Conservation (phyloP, 257 asterid genomes). For the Scutellaria minor region DNA sequence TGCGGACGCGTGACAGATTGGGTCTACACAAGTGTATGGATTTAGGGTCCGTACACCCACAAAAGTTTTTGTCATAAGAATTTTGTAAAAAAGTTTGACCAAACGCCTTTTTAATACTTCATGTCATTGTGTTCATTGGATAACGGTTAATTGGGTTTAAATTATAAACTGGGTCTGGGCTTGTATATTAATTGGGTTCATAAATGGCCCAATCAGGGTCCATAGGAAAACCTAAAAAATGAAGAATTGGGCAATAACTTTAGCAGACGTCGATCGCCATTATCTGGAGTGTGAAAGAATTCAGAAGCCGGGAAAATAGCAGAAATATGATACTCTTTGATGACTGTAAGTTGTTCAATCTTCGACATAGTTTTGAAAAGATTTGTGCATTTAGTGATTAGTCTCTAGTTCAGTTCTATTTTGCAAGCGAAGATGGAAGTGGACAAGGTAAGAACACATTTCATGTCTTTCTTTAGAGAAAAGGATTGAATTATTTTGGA, state of each 20-base stretch:
- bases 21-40: too few relatives aligned
- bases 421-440: constrained; percentile 31
- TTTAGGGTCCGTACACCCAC: too few relatives aligned
- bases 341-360: neutral
- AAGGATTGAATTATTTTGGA: neutral
- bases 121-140: too few relatives aligned
- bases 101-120: too few relatives aligned
- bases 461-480: neutral
- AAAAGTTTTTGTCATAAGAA: too few relatives aligned
- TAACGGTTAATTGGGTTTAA: neutral
- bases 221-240: too few relatives aligned
- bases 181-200: neutral
- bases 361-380: neutral
- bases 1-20: too few relatives aligned
- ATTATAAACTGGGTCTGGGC: neutral
- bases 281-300: too few relatives aligned
- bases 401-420: constrained; percentile 9
- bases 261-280: too few relatives aligned
- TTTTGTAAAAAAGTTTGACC: too few relatives aligned
- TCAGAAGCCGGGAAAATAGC: neutral
- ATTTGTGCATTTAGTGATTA: neutral
- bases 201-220: constrained; percentile 3
- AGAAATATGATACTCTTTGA: neutral
- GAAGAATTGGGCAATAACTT: too few relatives aligned
- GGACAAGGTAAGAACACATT: constrained; percentile 30